Percentiles rank a stretch among this genome's conserved stretches.
Conservation (phyloP, 805 yeast species). For the Candida cerambycidarum region DNA sequence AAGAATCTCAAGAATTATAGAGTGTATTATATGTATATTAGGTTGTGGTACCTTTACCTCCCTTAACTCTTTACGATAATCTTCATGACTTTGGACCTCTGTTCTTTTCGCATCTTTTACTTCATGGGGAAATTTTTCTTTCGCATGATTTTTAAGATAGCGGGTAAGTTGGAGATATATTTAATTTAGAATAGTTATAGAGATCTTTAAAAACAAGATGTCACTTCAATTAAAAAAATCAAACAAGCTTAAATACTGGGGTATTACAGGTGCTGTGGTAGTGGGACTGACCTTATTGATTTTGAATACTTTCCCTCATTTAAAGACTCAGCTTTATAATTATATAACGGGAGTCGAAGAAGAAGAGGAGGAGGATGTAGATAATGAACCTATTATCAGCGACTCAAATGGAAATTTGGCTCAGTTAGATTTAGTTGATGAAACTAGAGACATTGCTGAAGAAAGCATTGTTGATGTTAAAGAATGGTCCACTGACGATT, state of each 20-base stretch:
- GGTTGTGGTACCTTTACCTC: neutral
- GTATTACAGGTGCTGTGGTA: constrained; percentile 41
- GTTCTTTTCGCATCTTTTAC: neutral
- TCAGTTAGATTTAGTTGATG: constrained; percentile 7
- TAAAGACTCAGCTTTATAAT: constrained; percentile 27
- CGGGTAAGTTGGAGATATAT: neutral
- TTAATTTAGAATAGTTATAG: neutral
- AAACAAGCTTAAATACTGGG: constrained; percentile 17
- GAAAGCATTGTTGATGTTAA: constrained; percentile 27
- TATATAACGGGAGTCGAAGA: constrained; percentile 22
- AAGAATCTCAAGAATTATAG: constrained; percentile 60
- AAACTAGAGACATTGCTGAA: constrained; percentile 14
- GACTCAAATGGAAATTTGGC: constrained; percentile 7
- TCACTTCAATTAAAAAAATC: constrained; percentile 14
- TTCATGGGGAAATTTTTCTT: neutral
- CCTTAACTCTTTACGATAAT: neutral
- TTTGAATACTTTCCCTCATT: constrained; percentile 52
- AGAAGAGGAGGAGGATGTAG: constrained; percentile 16
- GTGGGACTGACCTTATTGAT: constrained; percentile 44
- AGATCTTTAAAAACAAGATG: neutral
- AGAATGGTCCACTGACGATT: constrained; percentile 36
- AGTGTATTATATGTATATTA: constrained; percentile 19
- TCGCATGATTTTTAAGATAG: constrained; percentile 1
- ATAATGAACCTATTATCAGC: constrained; percentile 26
- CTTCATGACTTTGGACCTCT: neutral